phyloP scores from a whole-genome alignment of 306 rosid species.

The Cucurbita ficifolia region DNA sequence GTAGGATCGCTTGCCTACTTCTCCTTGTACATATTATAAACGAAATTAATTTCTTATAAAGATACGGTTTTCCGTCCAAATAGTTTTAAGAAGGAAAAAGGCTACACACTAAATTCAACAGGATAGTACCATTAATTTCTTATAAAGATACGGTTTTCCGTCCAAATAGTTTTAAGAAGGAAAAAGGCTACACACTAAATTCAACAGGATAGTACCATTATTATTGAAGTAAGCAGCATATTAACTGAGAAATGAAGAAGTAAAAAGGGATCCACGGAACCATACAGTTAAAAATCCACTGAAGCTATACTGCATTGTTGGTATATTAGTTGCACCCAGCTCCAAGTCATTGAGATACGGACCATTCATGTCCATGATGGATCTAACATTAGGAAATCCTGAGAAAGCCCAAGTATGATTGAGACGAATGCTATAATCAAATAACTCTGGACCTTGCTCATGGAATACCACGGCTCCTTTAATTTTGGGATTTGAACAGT shows the following conservation, averaged over 20 bases:
- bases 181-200: neutral
- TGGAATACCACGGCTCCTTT: slow-evolving; percentile 83
- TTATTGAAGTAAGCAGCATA: neutral
- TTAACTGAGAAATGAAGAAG: slow-evolving; percentile 1
- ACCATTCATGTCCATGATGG: slow-evolving; percentile 93
- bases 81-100: neutral
- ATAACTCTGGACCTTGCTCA: slow-evolving; percentile 67
- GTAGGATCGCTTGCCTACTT: neutral
- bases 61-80: neutral
- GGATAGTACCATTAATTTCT: neutral
- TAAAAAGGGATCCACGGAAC: slow-evolving; percentile 15
- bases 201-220: neutral
- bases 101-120: neutral
- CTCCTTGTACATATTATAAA: neutral
- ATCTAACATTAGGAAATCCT: slow-evolving; percentile 80
- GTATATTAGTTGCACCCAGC: slow-evolving; percentile 50
- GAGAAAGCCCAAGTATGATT: slow-evolving; percentile 98
- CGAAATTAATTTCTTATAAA: neutral
- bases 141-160: neutral
- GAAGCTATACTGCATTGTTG: slow-evolving; percentile 90
- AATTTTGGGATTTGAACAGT: slow-evolving; percentile 71
- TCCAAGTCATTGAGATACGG: slow-evolving; percentile 85
- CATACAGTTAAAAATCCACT: slow-evolving; percentile 95
- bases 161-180: neutral
- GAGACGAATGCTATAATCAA: slow-evolving; percentile 91